Conservation (phyloP, 192 early-diverging fungal genomes). For the Podila epigama region DNA sequence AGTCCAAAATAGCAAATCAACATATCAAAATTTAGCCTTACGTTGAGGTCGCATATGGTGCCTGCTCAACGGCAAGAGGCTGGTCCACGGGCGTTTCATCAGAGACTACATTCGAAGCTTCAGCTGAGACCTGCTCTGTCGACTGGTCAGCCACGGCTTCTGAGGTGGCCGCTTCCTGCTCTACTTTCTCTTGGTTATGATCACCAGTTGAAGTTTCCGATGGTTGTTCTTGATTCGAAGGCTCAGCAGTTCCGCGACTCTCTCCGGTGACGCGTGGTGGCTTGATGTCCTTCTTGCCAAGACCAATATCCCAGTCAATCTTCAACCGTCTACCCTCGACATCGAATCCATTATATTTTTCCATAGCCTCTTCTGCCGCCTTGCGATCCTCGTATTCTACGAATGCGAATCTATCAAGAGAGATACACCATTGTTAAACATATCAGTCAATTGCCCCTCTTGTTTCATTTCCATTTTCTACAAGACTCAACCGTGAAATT, state of each 20-base stretch:
- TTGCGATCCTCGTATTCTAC: slow-evolving; percentile 75
- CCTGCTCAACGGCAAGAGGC: background rate
- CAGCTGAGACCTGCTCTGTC: background rate
- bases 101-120: background rate
- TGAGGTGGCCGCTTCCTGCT: background rate
- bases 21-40: background rate
- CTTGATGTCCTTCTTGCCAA: slow-evolving; percentile 50
- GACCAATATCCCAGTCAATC: slow-evolving; percentile 59
- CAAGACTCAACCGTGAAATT: too few species aligned
- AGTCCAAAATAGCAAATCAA: background rate
- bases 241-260: slow-evolving; percentile 4
- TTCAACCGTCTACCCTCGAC: slow-evolving; percentile 64
- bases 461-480: too few species aligned
- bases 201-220: background rate
- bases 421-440: background rate
- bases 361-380: slow-evolving; percentile 69
- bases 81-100: background rate
- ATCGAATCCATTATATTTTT: slow-evolving; percentile 65
- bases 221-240: background rate
- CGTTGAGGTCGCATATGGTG: background rate
- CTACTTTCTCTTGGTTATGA: background rate
- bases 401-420: slow-evolving; percentile 72
- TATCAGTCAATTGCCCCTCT: too few species aligned
- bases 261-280: slow-evolving; percentile 25
- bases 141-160: background rate